Evolutionary conservation across 345 rosid genomes (phyloP).

Genomic region (Citrus australasica): DNA sequence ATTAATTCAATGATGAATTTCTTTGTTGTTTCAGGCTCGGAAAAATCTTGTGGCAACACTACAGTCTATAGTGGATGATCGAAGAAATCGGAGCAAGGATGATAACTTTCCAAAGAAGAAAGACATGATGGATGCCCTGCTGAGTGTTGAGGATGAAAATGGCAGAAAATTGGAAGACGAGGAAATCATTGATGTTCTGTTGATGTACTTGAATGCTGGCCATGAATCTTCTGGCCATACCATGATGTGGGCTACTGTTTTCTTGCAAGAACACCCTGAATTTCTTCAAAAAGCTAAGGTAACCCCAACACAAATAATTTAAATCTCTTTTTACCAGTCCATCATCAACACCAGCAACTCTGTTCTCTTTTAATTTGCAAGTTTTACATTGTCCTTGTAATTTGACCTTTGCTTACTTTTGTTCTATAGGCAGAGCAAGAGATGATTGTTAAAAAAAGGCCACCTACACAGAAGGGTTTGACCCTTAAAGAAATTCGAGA

Average conservation of each 20-base stretch:
- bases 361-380: neutral
- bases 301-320: neutral
- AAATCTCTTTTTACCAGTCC: neutral
- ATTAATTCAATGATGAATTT: neutral
- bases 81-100: constrained; percentile 41
- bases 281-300: constrained; percentile 67
- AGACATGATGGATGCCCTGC: constrained; percentile 79
- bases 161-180: constrained; percentile 59
- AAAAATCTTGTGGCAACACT: constrained; percentile 57
- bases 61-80: constrained; percentile 52
- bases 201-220: constrained; percentile 90
- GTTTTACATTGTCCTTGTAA: neutral
- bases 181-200: constrained; percentile 71
- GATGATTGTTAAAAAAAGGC: constrained; percentile 40
- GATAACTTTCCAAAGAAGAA: constrained; percentile 20
- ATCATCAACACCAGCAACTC: neutral
- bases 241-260: constrained; percentile 78
- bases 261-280: constrained; percentile 68
- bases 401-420: neutral
- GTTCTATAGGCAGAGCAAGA: constrained; percentile 66
- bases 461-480: constrained; percentile 42
- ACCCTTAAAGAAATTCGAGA: constrained; percentile 66
- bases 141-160: constrained; percentile 64
- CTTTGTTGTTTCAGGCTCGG: constrained; percentile 50
- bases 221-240: constrained; percentile 91